Conservation (phyloP, 2,329 filamentous ascomycete species). For the Xylariomycetidae sp. region DNA sequence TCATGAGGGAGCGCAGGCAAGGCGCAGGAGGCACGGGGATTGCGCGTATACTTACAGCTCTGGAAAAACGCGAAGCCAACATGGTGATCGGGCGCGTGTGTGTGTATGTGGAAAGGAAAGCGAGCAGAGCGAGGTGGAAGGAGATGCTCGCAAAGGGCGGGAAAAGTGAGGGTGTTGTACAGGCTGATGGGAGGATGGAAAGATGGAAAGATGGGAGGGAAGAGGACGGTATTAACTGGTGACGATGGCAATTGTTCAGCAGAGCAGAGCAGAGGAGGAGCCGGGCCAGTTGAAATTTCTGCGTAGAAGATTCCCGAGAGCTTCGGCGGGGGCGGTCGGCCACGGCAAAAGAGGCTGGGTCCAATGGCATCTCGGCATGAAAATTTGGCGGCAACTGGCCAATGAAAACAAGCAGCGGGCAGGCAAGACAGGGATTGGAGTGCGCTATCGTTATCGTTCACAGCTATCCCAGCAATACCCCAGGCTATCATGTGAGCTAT, state of each 20-base stretch:
- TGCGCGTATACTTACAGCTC: conserved; percentile 74
- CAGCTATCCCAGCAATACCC: no score
- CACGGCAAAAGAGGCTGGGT: conserved; percentile 15
- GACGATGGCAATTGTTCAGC: conserved; percentile 13
- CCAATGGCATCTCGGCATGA: conserved; percentile 11
- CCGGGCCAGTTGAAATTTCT: conserved; percentile 18
- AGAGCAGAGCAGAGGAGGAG: conserved; percentile 9
- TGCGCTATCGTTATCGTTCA: no score
- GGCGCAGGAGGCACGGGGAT: not conserved
- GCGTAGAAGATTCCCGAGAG: conserved; percentile 23
- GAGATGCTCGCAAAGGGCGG: conserved; percentile 26
- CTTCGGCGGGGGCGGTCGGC: conserved; percentile 22
- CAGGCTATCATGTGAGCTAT: no score
- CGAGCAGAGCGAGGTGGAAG: conserved; percentile 22
- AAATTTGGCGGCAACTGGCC: no score
- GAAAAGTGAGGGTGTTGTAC: conserved; percentile 26
- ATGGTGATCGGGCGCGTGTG: conserved; percentile 43
- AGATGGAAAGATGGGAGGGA: conserved; percentile 29
- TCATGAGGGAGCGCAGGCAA: conserved; percentile 8
- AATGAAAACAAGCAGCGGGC: no score
- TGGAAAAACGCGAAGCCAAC: conserved; percentile 65
- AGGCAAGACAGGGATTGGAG: no score
- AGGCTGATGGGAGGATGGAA: conserved; percentile 19
- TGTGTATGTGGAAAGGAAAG: conserved; percentile 23
- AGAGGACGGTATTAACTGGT: conserved; percentile 17